Evolutionary conservation across 2,329 filamentous ascomycete species (phyloP), one percentile per base, ranked within the genome.

Genomic region (Aspergillus terreus): DNA sequence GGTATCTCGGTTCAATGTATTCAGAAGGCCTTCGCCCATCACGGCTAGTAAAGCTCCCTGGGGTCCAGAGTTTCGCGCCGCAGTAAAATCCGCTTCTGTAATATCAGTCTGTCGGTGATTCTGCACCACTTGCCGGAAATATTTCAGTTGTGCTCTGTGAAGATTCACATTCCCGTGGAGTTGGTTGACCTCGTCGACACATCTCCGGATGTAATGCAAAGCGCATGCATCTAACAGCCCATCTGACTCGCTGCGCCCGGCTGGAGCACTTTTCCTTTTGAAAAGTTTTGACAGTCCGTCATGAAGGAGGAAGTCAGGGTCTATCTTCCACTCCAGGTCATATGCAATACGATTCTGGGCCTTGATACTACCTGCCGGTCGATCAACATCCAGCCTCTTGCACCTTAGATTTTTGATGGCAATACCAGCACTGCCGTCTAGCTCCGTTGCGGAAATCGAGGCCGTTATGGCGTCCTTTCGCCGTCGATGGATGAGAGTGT

Each of bases 261-360:
- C 6, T 3, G 17, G 2, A 4, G 27, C 3, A 30, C 2, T 30
- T 9, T 11, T 30, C 3, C 2, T 30, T 30, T 30, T 30, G 7
- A 9, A 30, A 2, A 30, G 7, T 4, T 11, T 30, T 11, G 27
- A 10, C 7, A 30, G 27, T 30, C 27, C 27, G 11, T 30, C 9
- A 11, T 1, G 27, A 30, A 46, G 35, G 33, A 63, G 30, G 3
- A 63, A 55, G 19, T 32, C 50, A 0, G 58, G 51, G 46, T 64
- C 61, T 2, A 50, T 32, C 9, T 52, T 52, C 63, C 63, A 65
- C 21, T 60, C 50, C 11, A 64, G 44, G 0, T 44, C 47, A 41
- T 64, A 58, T 4, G 56, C 57, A 14, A 57, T 25, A 23, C 33
- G 27, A 6, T 36, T 4, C 49, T 9, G 5, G 35, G 14, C 6